Percentiles rank a stretch among this genome's conserved stretches.
Conservation (phyloP, 371 early-diverging fungal species). For the Mortierella sp. region DNA sequence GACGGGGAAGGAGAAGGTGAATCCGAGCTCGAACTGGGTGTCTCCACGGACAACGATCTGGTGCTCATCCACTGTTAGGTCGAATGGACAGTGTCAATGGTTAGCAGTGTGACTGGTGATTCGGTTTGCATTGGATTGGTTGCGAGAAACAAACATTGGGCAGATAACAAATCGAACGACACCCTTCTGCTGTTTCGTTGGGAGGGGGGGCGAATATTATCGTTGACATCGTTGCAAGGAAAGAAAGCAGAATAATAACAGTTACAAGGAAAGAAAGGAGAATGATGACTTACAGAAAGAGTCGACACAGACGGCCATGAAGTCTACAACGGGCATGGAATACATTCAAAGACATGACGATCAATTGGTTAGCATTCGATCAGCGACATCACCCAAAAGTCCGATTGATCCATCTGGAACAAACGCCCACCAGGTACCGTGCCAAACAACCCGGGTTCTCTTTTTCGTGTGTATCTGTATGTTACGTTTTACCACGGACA, state of each 20-base stretch:
- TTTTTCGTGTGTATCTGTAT: background rate
- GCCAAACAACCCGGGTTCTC: background rate
- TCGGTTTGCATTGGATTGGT: conserved; percentile 9
- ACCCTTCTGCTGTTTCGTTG: background rate
- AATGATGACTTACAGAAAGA: conserved; percentile 16
- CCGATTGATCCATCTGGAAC: background rate
- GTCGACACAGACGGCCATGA: conserved; percentile 35
- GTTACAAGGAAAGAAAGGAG: background rate
- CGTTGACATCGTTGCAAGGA: background rate
- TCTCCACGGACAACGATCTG: conserved; percentile 34
- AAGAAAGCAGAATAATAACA: background rate
- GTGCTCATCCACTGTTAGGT: conserved; percentile 44
- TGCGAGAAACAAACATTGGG: conserved; percentile 20
- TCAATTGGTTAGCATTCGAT: background rate
- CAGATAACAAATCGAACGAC: background rate
- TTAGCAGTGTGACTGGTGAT: conserved; percentile 31
- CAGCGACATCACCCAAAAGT: background rate
- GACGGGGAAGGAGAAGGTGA: conserved; percentile 97
- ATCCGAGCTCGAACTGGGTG: conserved; percentile 73
- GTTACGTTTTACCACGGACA: background rate
- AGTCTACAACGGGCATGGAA: conserved; percentile 13
- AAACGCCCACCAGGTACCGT: background rate
- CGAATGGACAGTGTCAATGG: background rate
- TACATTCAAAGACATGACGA: background rate
- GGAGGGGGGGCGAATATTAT: background rate